phyloP scores from a whole-genome alignment of 495 filamentous ascomycete genomes.

The Trichoderma parareesei region DNA sequence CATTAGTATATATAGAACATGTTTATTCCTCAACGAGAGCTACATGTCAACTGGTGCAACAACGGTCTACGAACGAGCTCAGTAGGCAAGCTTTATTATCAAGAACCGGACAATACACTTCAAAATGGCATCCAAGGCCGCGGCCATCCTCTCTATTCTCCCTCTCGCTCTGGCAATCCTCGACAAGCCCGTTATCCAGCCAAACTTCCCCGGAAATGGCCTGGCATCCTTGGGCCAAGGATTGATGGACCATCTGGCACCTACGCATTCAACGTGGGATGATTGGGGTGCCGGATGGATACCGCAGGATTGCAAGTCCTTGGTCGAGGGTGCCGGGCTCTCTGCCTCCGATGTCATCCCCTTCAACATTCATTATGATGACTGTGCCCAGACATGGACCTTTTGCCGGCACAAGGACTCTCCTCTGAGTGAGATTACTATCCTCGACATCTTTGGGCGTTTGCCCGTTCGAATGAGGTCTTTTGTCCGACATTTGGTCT shows the following conservation, averaged over 20 bases:
- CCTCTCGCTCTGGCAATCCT: background rate
- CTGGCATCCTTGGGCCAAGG: background rate
- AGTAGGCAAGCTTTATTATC: too few relatives aligned
- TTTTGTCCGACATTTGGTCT: slow-evolving; percentile 16
- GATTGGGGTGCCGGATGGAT: slow-evolving; percentile 21
- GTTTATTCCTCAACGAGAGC: too few relatives aligned
- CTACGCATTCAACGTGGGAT: slow-evolving; percentile 12
- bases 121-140: background rate
- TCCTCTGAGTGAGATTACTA: slow-evolving; percentile 12
- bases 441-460: slow-evolving; percentile 24
- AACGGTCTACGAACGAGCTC: too few relatives aligned
- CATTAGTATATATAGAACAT: too few relatives aligned
- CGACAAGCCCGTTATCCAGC: slow-evolving; percentile 6
- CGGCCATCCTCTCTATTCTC: background rate
- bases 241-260: background rate
- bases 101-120: too few relatives aligned
- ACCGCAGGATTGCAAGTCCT: slow-evolving; percentile 19
- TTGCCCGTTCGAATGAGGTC: slow-evolving; percentile 26
- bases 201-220: background rate
- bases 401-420: slow-evolving; percentile 25
- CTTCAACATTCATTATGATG: slow-evolving; percentile 25
- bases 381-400: slow-evolving; percentile 25
- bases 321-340: slow-evolving; percentile 14
- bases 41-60: too few relatives aligned
- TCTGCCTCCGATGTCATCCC: slow-evolving; percentile 20